Conservation (phyloP, 257 asterid species). For the Solanum acaule region DNA sequence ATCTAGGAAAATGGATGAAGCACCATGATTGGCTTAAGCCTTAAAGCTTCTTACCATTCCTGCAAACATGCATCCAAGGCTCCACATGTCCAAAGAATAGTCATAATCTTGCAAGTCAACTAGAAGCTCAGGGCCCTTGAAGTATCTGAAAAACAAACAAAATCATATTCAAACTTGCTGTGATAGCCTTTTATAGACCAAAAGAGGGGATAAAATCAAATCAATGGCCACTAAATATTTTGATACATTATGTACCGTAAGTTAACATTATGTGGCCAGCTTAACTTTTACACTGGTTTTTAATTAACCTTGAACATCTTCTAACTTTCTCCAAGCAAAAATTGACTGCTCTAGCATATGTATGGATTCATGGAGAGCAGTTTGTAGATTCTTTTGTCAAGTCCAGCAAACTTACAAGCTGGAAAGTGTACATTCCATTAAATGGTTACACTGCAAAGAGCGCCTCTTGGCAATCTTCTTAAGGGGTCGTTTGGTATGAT, state of each 20-base stretch:
- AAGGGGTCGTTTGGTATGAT: background rate
- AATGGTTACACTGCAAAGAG: background rate
- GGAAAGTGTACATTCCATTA: background rate
- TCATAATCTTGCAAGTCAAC: slow-evolving; percentile 23
- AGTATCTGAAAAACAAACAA: slow-evolving; percentile 10
- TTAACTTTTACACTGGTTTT: background rate
- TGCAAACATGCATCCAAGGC: slow-evolving; percentile 25
- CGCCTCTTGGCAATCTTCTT: background rate
- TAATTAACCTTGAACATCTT: background rate
- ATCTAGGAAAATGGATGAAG: background rate
- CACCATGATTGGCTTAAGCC: background rate
- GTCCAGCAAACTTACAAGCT: background rate
- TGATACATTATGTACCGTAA: background rate
- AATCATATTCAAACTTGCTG: background rate
- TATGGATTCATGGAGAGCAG: background rate
- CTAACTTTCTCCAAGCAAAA: background rate
- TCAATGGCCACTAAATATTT: background rate
- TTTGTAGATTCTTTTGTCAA: background rate
- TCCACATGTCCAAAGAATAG: slow-evolving; percentile 23
- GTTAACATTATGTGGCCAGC: background rate
- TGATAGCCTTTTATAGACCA: background rate
- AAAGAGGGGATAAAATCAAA: background rate
- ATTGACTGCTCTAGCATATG: background rate
- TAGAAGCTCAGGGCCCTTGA: slow-evolving; percentile 24
- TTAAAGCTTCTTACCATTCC: slow-evolving; percentile 13